phyloP scores from a whole-genome alignment of 2,329 filamentous ascomycete genomes.

The Chalara sp. region DNA sequence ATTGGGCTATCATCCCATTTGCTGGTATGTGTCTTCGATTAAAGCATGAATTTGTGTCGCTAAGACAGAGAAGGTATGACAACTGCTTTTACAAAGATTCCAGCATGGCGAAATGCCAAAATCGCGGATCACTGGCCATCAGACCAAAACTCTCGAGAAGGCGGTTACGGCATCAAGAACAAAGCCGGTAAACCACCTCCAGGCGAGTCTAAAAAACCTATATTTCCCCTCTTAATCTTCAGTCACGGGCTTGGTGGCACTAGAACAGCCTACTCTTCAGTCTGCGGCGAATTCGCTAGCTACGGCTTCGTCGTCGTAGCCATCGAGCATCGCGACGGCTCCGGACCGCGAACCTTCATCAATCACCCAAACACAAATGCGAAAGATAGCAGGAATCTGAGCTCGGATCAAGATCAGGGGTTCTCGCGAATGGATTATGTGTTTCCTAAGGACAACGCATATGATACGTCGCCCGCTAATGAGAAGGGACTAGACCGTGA shows the following conservation, averaged over 20 bases:
- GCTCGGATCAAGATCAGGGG: conserved; percentile 29
- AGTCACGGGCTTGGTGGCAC: conserved; percentile 61
- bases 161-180: conserved; percentile 34
- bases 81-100: conserved; percentile 58
- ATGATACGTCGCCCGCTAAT: conserved; percentile 47
- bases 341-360: conserved; percentile 52
- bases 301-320: conserved; percentile 60
- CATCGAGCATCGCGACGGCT: conserved; percentile 59
- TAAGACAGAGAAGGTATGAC: conserved; percentile 29
- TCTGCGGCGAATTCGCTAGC: conserved; percentile 61
- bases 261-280: conserved; percentile 52
- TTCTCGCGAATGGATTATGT: conserved; percentile 54
- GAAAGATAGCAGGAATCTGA: conserved; percentile 23
- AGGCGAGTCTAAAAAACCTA: conserved; percentile 33
- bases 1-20: conserved; percentile 39
- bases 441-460: conserved; percentile 49
- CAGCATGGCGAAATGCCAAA: conserved; percentile 54
- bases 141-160: conserved; percentile 30
- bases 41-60: too few species aligned
- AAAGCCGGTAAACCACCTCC: conserved; percentile 32
- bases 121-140: conserved; percentile 49
- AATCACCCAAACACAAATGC: conserved; percentile 42
- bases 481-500: conserved; percentile 52
- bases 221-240: conserved; percentile 58
- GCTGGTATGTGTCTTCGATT: neutral